Conservation (phyloP, 441 rosid species). For the Francoa sonchifolia region DNA sequence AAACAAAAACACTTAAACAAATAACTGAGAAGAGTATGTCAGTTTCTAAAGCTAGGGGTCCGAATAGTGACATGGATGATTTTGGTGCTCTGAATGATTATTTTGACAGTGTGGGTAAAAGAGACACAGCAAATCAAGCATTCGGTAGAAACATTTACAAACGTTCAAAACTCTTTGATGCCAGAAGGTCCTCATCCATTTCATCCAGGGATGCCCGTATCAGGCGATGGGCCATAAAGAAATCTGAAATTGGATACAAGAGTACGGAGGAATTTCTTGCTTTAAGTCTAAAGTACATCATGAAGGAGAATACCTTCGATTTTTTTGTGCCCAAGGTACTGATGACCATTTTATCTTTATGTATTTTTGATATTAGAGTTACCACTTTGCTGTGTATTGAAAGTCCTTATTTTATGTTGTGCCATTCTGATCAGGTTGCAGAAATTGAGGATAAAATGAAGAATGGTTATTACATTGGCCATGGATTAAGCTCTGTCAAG, state of each 20-base stretch:
- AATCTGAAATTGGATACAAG: constrained; percentile 77
- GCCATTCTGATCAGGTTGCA: constrained; percentile 50
- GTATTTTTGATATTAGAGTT: constrained; percentile 2
- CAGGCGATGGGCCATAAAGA: constrained; percentile 86
- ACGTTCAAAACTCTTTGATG: constrained; percentile 92
- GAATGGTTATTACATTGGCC: constrained; percentile 74
- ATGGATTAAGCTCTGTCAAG: constrained; percentile 78
- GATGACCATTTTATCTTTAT: constrained; percentile 4
- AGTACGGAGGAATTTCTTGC: constrained; percentile 94
- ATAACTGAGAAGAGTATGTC: constrained; percentile 31
- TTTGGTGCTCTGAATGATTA: constrained; percentile 90
- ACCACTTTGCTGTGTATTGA: constrained; percentile 4
- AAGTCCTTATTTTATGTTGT: constrained; percentile 12
- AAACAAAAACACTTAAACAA: constrained; percentile 57
- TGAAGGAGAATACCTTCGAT: constrained; percentile 86
- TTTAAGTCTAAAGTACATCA: constrained; percentile 78
- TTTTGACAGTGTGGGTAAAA: constrained; percentile 84
- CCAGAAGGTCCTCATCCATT: constrained; percentile 84
- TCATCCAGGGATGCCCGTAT: constrained; percentile 94
- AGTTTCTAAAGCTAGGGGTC: constrained; percentile 30
- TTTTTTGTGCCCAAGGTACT: constrained; percentile 81
- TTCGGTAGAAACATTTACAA: constrained; percentile 81
- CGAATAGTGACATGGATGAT: constrained; percentile 55
- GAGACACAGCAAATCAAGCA: constrained; percentile 81
- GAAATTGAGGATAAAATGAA: constrained; percentile 79